Conservation (phyloP, 1,284 basidiomycete species). For the Papiliotrema laurentii region DNA sequence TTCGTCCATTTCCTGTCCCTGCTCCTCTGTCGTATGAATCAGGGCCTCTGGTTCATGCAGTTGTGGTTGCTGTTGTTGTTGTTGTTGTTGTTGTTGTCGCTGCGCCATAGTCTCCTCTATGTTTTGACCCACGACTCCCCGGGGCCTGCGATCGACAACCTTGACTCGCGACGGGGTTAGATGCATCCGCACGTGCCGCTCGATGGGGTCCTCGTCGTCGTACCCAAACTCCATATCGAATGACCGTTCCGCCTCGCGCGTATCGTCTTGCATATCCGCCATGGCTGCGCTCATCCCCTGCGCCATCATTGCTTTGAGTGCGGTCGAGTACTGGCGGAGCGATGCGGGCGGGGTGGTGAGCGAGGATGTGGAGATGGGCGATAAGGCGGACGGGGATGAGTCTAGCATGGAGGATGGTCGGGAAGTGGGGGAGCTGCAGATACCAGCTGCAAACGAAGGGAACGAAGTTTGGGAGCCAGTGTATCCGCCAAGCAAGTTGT, state of each 20-base stretch:
- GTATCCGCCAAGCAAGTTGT: too few species aligned
- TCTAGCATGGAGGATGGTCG: too few species aligned
- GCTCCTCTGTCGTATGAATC: background rate
- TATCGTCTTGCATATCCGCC: conserved; percentile 21
- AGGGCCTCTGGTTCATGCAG: background rate
- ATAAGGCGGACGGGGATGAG: too few species aligned
- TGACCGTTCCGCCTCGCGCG: conserved; percentile 13
- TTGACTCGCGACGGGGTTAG: conserved; percentile 13
- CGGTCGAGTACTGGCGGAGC: conserved; percentile 20
- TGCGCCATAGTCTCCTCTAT: too few species aligned
- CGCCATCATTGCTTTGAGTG: conserved; percentile 16
- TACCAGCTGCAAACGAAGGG: too few species aligned
- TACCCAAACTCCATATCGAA: conserved; percentile 22
- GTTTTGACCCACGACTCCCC: background rate
- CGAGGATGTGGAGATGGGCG: too few species aligned
- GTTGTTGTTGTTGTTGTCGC: too few species aligned
- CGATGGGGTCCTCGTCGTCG: conserved; percentile 29
- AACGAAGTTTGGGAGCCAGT: too few species aligned
- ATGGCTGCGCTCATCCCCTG: conserved; percentile 22
- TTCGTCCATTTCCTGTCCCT: background rate
- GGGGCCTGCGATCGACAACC: background rate
- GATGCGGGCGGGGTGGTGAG: conserved; percentile 20
- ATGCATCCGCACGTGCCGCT: conserved; percentile 18
- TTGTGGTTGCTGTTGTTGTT: background rate
- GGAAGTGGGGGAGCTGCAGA: too few species aligned